Base-by-base conservation (phyloP, 2,329 filamentous ascomycete species). In the Sporothrix luriei region DNA sequence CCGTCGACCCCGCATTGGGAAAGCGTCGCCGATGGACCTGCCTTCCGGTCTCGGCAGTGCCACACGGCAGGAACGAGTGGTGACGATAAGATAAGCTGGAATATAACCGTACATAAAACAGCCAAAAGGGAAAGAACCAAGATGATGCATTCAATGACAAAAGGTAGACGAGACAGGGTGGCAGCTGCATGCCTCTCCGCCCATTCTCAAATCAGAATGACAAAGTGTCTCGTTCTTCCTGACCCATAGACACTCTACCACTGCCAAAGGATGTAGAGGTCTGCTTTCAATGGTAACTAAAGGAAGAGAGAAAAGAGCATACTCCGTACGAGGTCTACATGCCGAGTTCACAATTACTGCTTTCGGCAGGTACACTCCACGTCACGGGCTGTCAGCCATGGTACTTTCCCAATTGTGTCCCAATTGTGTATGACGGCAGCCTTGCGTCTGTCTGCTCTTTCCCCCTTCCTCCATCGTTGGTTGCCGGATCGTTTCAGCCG, bases 1-100 rank as follows among this genome's bases (percentile, higher is more conserved):
- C 40, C 13, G 49, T 54, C 7, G 29, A 33, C 65, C 65, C 65
- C 65, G 65, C 65, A 57, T n/a, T 14, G 40, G n/a, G 33, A 24
- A 61, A 19, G 38, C 43, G 21, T 14, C 10, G 38, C 38, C 38
- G 55, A 14, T 24, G 33, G 33, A 61, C 19, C 26, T 40, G 19
- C 9, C 54, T 40, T 9, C 54, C 5, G 55, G 55, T 59, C 29
- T 59, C 55, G 55, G 55, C 55, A 59, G 55, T 21, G 6, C 7
- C 19, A 48, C 6, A 40, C 40, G 21, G 40, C 59, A 65, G 61
- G 46, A 29, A 64, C 40, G 24, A 64, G 7, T 21, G 24, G 4
- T 24, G n/a, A 26, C 14, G 43, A 64, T 19, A 49, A 64, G 24
- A 65, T 48, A 48, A 33, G 10, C 14, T 3, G 51, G 59, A 33